These are phyloP conservation scores for Fusarium devonianum DNA, from an alignment of 2,329 filamentous ascomycete genomes.

Conservation along the genomic window DNA sequence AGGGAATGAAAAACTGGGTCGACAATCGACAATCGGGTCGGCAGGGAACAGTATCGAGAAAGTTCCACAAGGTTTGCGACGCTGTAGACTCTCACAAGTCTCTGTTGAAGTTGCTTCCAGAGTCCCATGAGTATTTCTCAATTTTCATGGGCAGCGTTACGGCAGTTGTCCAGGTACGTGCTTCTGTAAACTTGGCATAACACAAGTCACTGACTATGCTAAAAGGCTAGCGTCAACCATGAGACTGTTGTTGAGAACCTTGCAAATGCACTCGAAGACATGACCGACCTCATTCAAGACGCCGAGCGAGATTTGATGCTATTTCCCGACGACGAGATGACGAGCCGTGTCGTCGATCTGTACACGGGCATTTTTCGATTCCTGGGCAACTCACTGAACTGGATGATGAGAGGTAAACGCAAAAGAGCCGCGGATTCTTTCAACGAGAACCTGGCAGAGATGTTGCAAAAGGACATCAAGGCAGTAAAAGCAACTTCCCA, in stretches of 20 bases:
- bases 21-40: slow-evolving; percentile 8
- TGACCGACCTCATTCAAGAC: slow-evolving; percentile 30
- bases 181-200: too few species aligned
- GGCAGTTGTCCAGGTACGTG: slow-evolving; percentile 36
- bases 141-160: slow-evolving; percentile 41
- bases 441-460: background rate
- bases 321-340: slow-evolving; percentile 21
- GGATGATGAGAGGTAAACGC: background rate
- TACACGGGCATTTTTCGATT: background rate
- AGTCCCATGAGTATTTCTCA: slow-evolving; percentile 42
- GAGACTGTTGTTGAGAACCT: slow-evolving; percentile 30
- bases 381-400: background rate
- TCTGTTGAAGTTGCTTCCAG: slow-evolving; percentile 39
- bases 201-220: background rate
- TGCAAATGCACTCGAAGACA: slow-evolving; percentile 21
- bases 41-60: slow-evolving; percentile 11
- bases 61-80: slow-evolving; percentile 40
- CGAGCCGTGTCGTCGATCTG: background rate
- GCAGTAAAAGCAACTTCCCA: background rate
- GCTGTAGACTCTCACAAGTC: slow-evolving; percentile 36
- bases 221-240: slow-evolving; percentile 39
- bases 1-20: slow-evolving; percentile 5
- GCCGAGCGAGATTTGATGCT: slow-evolving; percentile 14
- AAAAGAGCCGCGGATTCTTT: background rate
- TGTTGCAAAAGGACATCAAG: background rate